Conservation (phyloP, 768 basidiomycete genomes). For the Pulveroboletus sp. region DNA sequence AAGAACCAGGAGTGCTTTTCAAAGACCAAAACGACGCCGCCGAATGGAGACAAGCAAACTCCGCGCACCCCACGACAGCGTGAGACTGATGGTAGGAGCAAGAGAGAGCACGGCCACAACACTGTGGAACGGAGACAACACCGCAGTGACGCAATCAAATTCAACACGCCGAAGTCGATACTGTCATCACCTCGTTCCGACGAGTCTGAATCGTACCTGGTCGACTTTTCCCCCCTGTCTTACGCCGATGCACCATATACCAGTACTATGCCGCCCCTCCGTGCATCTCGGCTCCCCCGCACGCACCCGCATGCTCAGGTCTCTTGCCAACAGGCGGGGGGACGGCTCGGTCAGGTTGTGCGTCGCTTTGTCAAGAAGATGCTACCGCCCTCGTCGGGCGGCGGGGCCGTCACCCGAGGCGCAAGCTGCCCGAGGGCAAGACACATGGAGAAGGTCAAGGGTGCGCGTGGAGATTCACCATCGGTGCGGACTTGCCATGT, state of each 20-base stretch:
- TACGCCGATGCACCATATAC: background rate
- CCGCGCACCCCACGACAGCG: background rate
- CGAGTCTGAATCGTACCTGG: constrained; percentile 5
- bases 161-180: background rate
- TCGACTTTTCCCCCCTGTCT: constrained; percentile 14
- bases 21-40: background rate
- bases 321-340: constrained; percentile 1
- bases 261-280: background rate
- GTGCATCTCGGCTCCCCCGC: background rate
- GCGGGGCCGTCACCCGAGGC: background rate
- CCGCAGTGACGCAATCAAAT: background rate
- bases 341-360: constrained; percentile 19
- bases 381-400: constrained; percentile 9
- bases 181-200: constrained; percentile 2
- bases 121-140: background rate
- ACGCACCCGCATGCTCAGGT: background rate
- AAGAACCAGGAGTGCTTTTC: background rate
- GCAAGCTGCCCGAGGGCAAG: background rate
- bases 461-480: background rate
- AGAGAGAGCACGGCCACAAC: background rate
- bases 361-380: constrained; percentile 22
- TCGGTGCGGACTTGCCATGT: background rate
- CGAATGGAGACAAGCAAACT: background rate
- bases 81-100: background rate
- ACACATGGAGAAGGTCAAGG: background rate